phyloP scores from a whole-genome alignment of 805 yeast species.

The Schwanniomyces vanrijiae region DNA sequence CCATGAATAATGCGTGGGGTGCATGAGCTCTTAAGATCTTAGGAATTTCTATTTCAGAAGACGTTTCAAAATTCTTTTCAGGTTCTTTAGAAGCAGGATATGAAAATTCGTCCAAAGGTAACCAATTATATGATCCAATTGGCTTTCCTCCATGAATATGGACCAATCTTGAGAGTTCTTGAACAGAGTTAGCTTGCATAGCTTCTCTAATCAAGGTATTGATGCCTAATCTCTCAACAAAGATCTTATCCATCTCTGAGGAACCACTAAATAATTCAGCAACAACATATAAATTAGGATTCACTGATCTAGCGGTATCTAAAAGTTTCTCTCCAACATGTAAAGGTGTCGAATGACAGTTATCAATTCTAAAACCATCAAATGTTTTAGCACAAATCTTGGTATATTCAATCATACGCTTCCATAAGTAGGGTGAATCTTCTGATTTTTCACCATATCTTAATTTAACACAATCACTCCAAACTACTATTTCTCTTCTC shows the following conservation, averaged over 20 bases:
- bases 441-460: constrained; percentile 76
- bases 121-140: constrained; percentile 83
- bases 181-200: constrained; percentile 92
- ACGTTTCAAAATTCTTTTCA: constrained; percentile 24
- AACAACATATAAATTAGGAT: constrained; percentile 86
- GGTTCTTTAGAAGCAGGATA: constrained; percentile 57
- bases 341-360: constrained; percentile 93
- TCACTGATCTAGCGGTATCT: constrained; percentile 81
- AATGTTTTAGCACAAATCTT: constrained; percentile 69
- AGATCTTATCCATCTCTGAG: constrained; percentile 84
- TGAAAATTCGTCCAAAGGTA: constrained; percentile 73
- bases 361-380: constrained; percentile 89
- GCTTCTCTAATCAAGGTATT: constrained; percentile 92
- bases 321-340: constrained; percentile 89
- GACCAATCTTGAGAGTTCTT: constrained; percentile 79
- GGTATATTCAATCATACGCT: constrained; percentile 78
- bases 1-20: constrained; percentile 97
- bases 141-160: constrained; percentile 96
- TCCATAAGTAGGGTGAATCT: constrained; percentile 91
- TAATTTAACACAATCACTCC: constrained; percentile 97
- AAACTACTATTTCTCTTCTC: constrained; percentile 88
- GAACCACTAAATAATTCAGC: constrained; percentile 95
- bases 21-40: constrained; percentile 61
- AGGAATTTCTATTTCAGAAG: constrained; percentile 70
- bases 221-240: constrained; percentile 87